These are phyloP conservation scores for Cystobasidium ongulense DNA, from an alignment of 768 basidiomycete species.

Conservation along the genomic window DNA sequence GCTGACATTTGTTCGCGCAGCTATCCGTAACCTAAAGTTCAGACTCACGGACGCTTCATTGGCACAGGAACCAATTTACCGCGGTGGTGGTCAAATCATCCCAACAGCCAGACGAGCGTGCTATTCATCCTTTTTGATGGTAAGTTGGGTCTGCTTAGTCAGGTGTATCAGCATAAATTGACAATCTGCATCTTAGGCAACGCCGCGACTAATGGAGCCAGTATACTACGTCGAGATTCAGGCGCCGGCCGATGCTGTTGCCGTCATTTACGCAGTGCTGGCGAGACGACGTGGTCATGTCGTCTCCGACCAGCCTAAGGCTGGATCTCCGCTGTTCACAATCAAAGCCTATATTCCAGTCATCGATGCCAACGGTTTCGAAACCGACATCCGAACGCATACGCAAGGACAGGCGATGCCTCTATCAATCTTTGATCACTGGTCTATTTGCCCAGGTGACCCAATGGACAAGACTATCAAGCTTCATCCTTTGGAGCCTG, in stretches of 20 bases:
- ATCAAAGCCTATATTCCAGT: slow-evolving; percentile 97
- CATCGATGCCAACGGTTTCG: slow-evolving; percentile 96
- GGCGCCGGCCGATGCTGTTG: slow-evolving; percentile 95
- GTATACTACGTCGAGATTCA: slow-evolving; percentile 99
- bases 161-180: background rate
- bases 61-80: slow-evolving; percentile 92
- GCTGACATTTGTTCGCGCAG: slow-evolving; percentile 48
- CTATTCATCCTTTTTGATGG: slow-evolving; percentile 98
- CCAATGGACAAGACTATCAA: slow-evolving; percentile 96
- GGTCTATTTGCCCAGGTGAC: slow-evolving; percentile 92
- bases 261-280: slow-evolving; percentile 94
- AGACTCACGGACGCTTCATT: slow-evolving; percentile 83
- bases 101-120: slow-evolving; percentile 97
- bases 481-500: slow-evolving; percentile 89
- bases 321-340: slow-evolving; percentile 93
- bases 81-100: slow-evolving; percentile 96
- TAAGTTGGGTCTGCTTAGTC: slow-evolving; percentile 47
- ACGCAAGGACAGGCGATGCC: slow-evolving; percentile 99
- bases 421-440: slow-evolving; percentile 93
- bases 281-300: slow-evolving; percentile 99
- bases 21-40: slow-evolving; percentile 98
- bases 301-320: slow-evolving; percentile 94
- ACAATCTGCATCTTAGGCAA: slow-evolving; percentile 63
- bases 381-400: slow-evolving; percentile 92
- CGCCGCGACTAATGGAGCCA: slow-evolving; percentile 90